Percentiles rank a stretch among this genome's conserved stretches.
Evolutionary conservation across 441 rosid species (phyloP).

Genomic region (Populus tomentosa): DNA sequence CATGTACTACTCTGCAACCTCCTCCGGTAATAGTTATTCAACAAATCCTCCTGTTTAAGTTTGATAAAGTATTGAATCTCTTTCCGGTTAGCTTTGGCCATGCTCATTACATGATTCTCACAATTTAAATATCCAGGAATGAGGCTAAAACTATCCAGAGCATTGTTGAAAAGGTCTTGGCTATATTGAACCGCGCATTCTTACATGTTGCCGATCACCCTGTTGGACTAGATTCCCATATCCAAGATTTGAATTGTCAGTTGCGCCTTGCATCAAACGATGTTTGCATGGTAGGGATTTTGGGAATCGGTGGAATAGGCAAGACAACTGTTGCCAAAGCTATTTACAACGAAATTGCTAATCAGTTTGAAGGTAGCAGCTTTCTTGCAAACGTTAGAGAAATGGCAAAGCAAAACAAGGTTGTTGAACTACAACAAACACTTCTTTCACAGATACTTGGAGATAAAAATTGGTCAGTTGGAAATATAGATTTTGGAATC

Average conservation of each 20-base stretch:
- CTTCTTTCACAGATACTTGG: background rate
- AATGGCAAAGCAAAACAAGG: background rate
- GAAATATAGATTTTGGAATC: background rate
- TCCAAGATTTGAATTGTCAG: background rate
- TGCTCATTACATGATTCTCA: too few species aligned
- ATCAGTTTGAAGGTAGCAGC: constrained; percentile 1
- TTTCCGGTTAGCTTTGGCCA: too few species aligned
- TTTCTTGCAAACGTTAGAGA: constrained; percentile 17
- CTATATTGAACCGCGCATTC: background rate
- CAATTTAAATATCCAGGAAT: background rate
- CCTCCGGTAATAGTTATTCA: too few species aligned
- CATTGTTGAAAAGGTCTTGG: background rate
- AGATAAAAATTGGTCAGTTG: background rate
- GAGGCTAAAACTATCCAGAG: background rate
- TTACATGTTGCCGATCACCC: background rate
- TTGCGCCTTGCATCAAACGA: background rate
- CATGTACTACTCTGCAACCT: too few species aligned
- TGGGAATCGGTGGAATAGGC: constrained; percentile 17
- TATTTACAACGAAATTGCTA: background rate
- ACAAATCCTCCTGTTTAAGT: too few species aligned
- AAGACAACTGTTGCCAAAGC: constrained; percentile 15
- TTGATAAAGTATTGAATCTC: too few species aligned
- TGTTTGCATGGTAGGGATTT: background rate
- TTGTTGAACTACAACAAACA: background rate
- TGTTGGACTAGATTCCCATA: background rate